These are phyloP conservation scores for Gossypium arboreum DNA, from an alignment of 345 rosid species.

Conservation along the genomic window DNA sequence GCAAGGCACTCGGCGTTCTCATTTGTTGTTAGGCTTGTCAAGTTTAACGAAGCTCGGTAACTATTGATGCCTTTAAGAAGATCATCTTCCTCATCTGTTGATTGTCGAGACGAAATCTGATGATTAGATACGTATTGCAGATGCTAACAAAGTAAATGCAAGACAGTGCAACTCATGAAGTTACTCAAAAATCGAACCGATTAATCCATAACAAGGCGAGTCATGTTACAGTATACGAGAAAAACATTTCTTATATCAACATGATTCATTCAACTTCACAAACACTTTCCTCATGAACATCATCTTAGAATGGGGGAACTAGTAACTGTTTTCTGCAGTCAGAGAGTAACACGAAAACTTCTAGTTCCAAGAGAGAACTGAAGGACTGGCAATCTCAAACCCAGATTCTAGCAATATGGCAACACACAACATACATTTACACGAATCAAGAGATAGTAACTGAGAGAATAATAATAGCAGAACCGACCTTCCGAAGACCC, in stretches of 20 bases:
- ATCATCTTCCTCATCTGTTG: constrained; percentile 59
- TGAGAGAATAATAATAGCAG: neutral
- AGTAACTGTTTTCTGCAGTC: neutral
- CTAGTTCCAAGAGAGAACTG: neutral
- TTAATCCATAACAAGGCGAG: neutral
- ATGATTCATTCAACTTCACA: neutral
- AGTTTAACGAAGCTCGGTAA: constrained; percentile 59
- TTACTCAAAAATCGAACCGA: neutral
- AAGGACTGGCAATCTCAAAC: neutral
- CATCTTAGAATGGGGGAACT: neutral
- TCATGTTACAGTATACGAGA: neutral
- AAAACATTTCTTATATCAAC: neutral
- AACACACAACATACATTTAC: neutral
- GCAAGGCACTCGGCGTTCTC: constrained; percentile 87
- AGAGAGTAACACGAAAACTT: neutral
- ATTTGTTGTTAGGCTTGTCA: constrained; percentile 52
- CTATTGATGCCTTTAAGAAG: constrained; percentile 67
- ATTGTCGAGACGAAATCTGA: constrained; percentile 5
- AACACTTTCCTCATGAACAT: neutral
- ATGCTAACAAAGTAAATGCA: neutral
- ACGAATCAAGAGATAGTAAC: neutral
- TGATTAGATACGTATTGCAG: neutral
- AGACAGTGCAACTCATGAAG: neutral
- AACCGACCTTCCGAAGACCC: neutral
- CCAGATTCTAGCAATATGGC: neutral